These are phyloP conservation scores for Amyloporia xantha DNA, from an alignment of 768 basidiomycete genomes.

Conservation along the genomic window DNA sequence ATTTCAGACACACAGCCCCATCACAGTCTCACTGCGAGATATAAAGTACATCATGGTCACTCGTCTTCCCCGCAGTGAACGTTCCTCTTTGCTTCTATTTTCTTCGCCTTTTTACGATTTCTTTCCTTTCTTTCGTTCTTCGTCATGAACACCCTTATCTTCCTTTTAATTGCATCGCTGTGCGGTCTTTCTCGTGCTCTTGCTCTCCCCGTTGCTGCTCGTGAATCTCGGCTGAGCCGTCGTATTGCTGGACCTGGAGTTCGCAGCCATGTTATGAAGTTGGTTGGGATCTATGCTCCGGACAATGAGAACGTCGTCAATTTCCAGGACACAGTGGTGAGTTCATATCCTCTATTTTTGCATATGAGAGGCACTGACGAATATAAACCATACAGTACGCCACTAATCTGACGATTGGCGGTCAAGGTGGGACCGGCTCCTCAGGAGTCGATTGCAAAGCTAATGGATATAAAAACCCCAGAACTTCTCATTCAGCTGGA, in stretches of 20 bases:
- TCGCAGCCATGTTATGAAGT: slow-evolving; percentile 4
- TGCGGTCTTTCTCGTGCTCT: slow-evolving; percentile 19
- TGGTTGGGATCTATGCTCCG: background rate
- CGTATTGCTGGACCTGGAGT: slow-evolving; percentile 5
- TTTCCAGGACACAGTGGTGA: slow-evolving; percentile 15
- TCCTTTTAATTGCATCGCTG: slow-evolving; percentile 18
- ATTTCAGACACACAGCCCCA: slow-evolving; percentile 1
- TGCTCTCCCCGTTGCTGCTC: slow-evolving; percentile 10
- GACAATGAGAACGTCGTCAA: slow-evolving; percentile 10
- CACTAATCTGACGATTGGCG: slow-evolving; percentile 18
- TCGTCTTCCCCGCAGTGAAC: slow-evolving; percentile 6
- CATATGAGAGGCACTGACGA: background rate
- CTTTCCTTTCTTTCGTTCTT: slow-evolving; percentile 5
- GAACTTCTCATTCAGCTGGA: slow-evolving; percentile 27
- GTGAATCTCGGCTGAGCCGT: slow-evolving; percentile 1
- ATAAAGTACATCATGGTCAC: background rate
- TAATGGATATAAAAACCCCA: too few species aligned
- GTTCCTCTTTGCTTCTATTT: slow-evolving; percentile 9
- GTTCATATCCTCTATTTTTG: background rate
- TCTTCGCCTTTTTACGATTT: background rate
- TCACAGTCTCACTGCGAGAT: background rate
- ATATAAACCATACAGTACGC: slow-evolving; percentile 13
- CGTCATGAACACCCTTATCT: slow-evolving; percentile 15
- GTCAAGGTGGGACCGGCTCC: slow-evolving; percentile 9
- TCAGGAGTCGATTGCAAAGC: too few species aligned